Evolutionary conservation across 2,329 filamentous ascomycete species (phyloP).

Genomic region (Alternaria tenuissima): DNA sequence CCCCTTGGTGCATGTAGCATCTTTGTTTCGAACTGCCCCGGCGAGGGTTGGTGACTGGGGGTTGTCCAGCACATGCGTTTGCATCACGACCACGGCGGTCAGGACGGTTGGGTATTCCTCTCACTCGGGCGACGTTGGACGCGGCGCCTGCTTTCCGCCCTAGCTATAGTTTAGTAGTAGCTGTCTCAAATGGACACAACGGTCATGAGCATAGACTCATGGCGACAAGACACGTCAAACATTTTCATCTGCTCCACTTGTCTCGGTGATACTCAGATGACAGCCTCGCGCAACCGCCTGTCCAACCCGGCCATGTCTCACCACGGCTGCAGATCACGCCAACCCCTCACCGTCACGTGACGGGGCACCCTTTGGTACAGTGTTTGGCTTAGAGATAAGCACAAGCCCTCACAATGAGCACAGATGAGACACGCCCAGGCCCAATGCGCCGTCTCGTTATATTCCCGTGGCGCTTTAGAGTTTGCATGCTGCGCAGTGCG

Average conservation of each 20-base stretch:
- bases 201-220: slow-evolving; percentile 28
- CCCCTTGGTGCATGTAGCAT: slow-evolving; percentile 19
- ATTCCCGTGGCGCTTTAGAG: slow-evolving; percentile 21
- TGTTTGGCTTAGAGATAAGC: slow-evolving; percentile 9
- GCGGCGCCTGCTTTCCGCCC: slow-evolving; percentile 31
- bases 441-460: slow-evolving; percentile 8
- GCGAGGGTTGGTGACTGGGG: slow-evolving; percentile 23
- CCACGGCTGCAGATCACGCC: slow-evolving; percentile 17
- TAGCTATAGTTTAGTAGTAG: slow-evolving; percentile 29
- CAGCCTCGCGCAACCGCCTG: slow-evolving; percentile 20
- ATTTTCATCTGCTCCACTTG: slow-evolving; percentile 2
- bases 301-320: slow-evolving; percentile 22
- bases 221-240: slow-evolving; percentile 22
- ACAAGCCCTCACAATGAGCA: slow-evolving; percentile 16
- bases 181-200: slow-evolving; percentile 29
- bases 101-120: slow-evolving; percentile 30
- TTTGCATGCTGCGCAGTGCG: slow-evolving; percentile 13
- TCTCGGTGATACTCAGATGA: slow-evolving; percentile 20
- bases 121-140: slow-evolving; percentile 27
- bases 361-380: neutral
- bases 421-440: slow-evolving; percentile 20
- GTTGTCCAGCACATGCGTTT: slow-evolving; percentile 13
- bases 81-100: slow-evolving; percentile 19
- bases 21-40: slow-evolving; percentile 27
- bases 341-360: slow-evolving; percentile 20